These are phyloP conservation scores for Wickerhamiella azyma DNA, from an alignment of 805 yeast species.

Conservation along the genomic window DNA sequence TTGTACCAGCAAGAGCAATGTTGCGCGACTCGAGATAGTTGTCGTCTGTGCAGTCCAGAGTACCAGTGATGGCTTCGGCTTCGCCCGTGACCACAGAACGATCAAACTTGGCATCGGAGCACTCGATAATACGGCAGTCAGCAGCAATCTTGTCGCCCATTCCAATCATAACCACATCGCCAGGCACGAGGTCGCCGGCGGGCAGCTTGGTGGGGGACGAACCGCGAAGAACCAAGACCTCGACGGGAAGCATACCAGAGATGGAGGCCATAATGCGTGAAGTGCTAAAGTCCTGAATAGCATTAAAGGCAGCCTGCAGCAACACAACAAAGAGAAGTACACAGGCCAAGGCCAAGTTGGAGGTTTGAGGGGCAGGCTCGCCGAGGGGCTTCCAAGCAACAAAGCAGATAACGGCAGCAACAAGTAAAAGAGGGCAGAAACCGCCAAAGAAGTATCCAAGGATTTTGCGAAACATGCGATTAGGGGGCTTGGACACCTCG, in stretches of 20 bases:
- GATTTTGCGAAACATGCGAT: slow-evolving; percentile 23
- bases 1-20: slow-evolving; percentile 88
- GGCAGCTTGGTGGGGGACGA: slow-evolving; percentile 53
- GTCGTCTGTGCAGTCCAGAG: slow-evolving; percentile 28
- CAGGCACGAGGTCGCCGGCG: slow-evolving; percentile 75
- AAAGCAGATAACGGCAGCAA: slow-evolving; percentile 32
- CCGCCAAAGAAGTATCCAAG: slow-evolving; percentile 36
- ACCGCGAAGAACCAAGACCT: slow-evolving; percentile 50
- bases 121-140: slow-evolving; percentile 66
- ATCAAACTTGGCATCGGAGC: slow-evolving; percentile 76
- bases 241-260: slow-evolving; percentile 31
- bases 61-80: slow-evolving; percentile 53
- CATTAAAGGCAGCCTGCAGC: slow-evolving; percentile 33
- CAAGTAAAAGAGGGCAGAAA: slow-evolving; percentile 32
- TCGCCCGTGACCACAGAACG: slow-evolving; percentile 89
- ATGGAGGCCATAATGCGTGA: slow-evolving; percentile 38
- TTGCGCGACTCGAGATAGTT: slow-evolving; percentile 46
- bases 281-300: slow-evolving; percentile 36
- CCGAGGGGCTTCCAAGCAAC: slow-evolving; percentile 38
- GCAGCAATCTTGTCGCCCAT: slow-evolving; percentile 84
- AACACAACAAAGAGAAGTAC: slow-evolving; percentile 30
- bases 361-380: slow-evolving; percentile 32
- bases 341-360: slow-evolving; percentile 32
- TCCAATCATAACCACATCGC: slow-evolving; percentile 58
- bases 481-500: slow-evolving; percentile 29